Evolutionary conservation across 345 rosid species (phyloP).

Genomic region (Melastoma malabathricum): DNA sequence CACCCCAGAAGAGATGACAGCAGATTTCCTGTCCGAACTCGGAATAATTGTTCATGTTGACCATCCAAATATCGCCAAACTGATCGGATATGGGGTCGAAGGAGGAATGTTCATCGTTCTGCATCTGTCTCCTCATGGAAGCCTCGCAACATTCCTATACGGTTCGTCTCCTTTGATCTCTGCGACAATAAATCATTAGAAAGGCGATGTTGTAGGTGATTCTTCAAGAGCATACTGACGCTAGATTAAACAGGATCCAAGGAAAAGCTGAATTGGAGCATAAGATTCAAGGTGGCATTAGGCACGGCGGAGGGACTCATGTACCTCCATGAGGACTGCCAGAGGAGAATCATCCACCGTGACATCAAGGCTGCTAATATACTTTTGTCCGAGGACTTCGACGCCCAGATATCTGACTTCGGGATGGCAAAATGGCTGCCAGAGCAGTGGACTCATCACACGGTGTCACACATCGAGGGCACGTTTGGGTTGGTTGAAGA

Average conservation of each 20-base stretch:
- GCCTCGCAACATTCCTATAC: constrained; percentile 72
- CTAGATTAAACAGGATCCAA: constrained; percentile 21
- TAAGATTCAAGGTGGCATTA: constrained; percentile 56
- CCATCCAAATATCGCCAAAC: constrained; percentile 81
- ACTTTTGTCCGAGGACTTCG: constrained; percentile 72
- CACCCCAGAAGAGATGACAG: constrained; percentile 69
- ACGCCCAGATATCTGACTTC: constrained; percentile 93
- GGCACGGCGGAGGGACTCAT: constrained; percentile 78
- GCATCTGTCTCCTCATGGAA: constrained; percentile 75
- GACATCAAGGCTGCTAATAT: constrained; percentile 91
- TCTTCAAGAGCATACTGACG: background rate
- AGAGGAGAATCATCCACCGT: constrained; percentile 85
- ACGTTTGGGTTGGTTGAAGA: constrained; percentile 63
- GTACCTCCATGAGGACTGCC: constrained; percentile 87
- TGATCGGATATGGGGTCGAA: constrained; percentile 83
- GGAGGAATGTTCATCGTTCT: constrained; percentile 95
- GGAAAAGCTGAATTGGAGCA: constrained; percentile 50
- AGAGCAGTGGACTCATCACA: constrained; percentile 88
- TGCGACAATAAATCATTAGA: background rate
- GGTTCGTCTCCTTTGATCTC: constrained; percentile 21
- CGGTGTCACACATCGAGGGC: constrained; percentile 70
- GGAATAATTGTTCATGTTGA: constrained; percentile 88
- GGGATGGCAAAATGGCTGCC: constrained; percentile 95
- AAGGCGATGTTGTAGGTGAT: background rate
- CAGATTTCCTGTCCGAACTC: constrained; percentile 74